Conservation (phyloP, 83 land plant genomes). For the Diphasiastrum complanatum region DNA sequence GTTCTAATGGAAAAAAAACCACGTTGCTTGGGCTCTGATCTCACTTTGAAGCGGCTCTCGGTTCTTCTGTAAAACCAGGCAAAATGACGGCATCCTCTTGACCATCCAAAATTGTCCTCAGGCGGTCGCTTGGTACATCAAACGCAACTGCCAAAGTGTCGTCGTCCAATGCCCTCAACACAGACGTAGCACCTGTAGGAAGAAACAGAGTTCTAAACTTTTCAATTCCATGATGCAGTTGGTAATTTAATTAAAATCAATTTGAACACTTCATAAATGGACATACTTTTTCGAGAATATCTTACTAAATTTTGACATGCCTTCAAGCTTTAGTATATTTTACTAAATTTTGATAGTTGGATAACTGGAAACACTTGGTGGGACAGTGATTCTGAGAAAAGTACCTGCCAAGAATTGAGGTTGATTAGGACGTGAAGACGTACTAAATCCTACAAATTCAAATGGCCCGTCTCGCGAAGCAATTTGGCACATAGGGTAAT, state of each 20-base stretch:
- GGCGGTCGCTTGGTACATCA: slow-evolving; percentile 28
- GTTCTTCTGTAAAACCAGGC: too few relatives aligned
- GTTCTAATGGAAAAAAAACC: too few relatives aligned
- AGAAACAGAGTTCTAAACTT: not conserved
- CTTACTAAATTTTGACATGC: too few relatives aligned
- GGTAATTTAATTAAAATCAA: too few relatives aligned
- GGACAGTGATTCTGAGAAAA: not conserved
- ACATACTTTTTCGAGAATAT: too few relatives aligned
- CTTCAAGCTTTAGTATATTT: not conserved
- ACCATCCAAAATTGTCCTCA: slow-evolving; percentile 27
- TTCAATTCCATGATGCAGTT: not conserved
- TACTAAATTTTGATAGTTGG: not conserved
- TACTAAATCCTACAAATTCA: slow-evolving; percentile 72
- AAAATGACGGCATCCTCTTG: slow-evolving; percentile 50
- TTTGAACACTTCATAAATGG: too few relatives aligned
- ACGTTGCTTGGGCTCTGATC: too few relatives aligned
- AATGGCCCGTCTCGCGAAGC: slow-evolving; percentile 49
- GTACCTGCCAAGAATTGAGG: slow-evolving; percentile 56
- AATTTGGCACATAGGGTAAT: slow-evolving; percentile 64
- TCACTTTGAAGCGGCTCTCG: too few relatives aligned
- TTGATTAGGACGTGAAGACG: slow-evolving; percentile 39
- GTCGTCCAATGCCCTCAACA: slow-evolving; percentile 31
- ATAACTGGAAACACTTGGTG: not conserved
- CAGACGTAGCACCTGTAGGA: slow-evolving; percentile 35
- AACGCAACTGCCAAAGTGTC: slow-evolving; percentile 37